phyloP scores from a whole-genome alignment of 1,284 basidiomycete genomes.

The Trichosporon faecale region DNA sequence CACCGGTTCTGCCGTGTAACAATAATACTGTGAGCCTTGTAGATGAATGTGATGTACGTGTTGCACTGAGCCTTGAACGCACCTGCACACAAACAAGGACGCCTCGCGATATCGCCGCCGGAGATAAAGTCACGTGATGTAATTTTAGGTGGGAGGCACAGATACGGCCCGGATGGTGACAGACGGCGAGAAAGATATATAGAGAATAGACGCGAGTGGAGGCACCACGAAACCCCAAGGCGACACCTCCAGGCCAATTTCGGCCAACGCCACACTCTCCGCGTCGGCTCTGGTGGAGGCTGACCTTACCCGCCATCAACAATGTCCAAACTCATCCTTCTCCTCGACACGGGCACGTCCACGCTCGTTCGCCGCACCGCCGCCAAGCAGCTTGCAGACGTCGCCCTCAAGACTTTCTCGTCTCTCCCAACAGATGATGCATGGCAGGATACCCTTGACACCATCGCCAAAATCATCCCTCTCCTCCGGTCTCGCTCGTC shows the following conservation, averaged over 20 bases:
- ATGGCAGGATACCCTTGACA: conserved; percentile 49
- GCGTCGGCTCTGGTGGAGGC: conserved; percentile 15
- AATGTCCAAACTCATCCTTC: conserved; percentile 48
- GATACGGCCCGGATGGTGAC: not conserved
- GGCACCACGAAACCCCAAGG: conserved; percentile 3
- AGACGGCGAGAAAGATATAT: not conserved
- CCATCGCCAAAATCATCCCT: conserved; percentile 47
- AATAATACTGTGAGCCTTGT: not conserved
- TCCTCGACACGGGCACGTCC: conserved; percentile 52
- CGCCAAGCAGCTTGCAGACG: conserved; percentile 50
- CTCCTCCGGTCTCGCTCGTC: conserved; percentile 46
- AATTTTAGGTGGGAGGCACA: not conserved
- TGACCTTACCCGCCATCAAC: not conserved
- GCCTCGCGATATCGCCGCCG: not conserved
- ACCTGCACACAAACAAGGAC: no score
- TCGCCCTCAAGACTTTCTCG: conserved; percentile 44
- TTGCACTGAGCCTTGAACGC: not conserved
- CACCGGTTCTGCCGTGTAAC: conserved; percentile 9
- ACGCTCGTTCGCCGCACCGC: conserved; percentile 49
- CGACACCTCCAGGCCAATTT: not conserved
- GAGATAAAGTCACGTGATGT: conserved; percentile 1
- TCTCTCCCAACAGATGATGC: conserved; percentile 40
- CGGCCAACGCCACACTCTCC: conserved; percentile 9
- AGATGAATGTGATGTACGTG: not conserved
- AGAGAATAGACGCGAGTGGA: not conserved